These are phyloP conservation scores for Daldinia grandis DNA, from an alignment of 495 filamentous ascomycete genomes.

Conservation along the genomic window DNA sequence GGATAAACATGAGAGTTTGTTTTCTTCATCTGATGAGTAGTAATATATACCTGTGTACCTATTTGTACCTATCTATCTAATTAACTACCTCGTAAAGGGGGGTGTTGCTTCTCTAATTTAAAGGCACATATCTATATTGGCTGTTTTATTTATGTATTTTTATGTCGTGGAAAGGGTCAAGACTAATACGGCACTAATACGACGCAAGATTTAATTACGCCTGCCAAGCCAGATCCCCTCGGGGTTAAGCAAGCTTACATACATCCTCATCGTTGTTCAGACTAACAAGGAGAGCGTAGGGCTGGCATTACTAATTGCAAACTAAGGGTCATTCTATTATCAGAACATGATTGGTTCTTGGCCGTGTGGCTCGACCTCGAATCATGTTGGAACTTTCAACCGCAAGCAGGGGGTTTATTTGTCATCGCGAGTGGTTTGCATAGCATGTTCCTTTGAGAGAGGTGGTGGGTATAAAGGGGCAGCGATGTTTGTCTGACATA, in stretches of 20 bases:
- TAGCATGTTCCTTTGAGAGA: not conserved
- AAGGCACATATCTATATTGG: not conserved
- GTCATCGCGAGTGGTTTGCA: constrained; percentile 3
- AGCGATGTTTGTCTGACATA: not conserved
- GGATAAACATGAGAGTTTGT: constrained; percentile 5
- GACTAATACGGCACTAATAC: not conserved
- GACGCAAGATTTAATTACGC: constrained; percentile 9
- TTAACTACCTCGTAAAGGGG: not conserved
- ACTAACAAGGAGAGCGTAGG: not conserved
- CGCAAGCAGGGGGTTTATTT: not conserved
- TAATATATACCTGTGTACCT: constrained; percentile 5
- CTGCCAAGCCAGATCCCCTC: constrained; percentile 15
- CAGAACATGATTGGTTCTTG: not conserved
- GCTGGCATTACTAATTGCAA: constrained; percentile 8
- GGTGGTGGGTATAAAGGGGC: constrained; percentile 2
- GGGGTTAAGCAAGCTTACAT: constrained; percentile 15
- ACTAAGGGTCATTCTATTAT: not conserved
- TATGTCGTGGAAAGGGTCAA: not conserved
- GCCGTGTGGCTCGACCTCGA: not conserved
- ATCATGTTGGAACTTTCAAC: not conserved
- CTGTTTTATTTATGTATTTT: not conserved
- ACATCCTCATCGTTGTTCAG: not conserved
- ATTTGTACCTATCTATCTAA: constrained; percentile 2
- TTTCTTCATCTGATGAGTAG: constrained; percentile 19
- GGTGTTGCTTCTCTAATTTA: not conserved